Conservation (phyloP, 495 filamentous ascomycete genomes). For the Pyronema domesticum region DNA sequence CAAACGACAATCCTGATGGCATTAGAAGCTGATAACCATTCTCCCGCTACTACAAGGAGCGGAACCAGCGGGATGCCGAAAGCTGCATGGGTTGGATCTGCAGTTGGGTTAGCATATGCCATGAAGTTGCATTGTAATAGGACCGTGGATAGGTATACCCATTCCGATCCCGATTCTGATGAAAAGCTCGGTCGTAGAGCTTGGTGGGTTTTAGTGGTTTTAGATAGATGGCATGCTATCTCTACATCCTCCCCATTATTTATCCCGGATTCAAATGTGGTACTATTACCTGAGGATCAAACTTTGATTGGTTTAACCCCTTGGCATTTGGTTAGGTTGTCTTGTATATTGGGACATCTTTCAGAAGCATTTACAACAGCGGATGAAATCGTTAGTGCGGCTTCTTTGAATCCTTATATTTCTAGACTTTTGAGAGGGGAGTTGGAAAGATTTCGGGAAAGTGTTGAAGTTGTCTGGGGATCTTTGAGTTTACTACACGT, state of each 20-base stretch:
- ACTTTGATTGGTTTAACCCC: conserved; percentile 45
- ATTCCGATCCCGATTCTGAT: conserved; percentile 47
- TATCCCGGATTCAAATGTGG: conserved; percentile 42
- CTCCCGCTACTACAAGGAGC: conserved; percentile 27
- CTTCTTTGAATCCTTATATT: conserved; percentile 28
- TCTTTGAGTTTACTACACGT: conserved; percentile 37
- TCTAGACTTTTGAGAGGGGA: conserved; percentile 28
- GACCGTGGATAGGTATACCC: conserved; percentile 19
- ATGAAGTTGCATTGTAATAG: conserved; percentile 35
- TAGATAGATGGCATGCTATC: conserved; percentile 60
- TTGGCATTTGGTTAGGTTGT: conserved; percentile 47
- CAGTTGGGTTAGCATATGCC: conserved; percentile 40
- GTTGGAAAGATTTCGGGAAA: conserved; percentile 25
- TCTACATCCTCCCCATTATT: conserved; percentile 41
- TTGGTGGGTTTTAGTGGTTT: conserved; percentile 56
- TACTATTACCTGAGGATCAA: conserved; percentile 45
- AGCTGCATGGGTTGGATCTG: conserved; percentile 30
- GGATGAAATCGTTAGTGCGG: conserved; percentile 31
- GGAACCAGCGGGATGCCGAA: conserved; percentile 15
- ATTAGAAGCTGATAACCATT: conserved; percentile 40
- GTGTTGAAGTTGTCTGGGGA: conserved; percentile 20
- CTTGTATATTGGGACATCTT: conserved; percentile 30
- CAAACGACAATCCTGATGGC: conserved; percentile 45
- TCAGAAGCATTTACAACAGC: conserved; percentile 29
- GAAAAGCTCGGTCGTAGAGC: conserved; percentile 50